These are phyloP conservation scores for Petunia axillaris DNA, from an alignment of 257 asterid genomes.

Conservation along the genomic window DNA sequence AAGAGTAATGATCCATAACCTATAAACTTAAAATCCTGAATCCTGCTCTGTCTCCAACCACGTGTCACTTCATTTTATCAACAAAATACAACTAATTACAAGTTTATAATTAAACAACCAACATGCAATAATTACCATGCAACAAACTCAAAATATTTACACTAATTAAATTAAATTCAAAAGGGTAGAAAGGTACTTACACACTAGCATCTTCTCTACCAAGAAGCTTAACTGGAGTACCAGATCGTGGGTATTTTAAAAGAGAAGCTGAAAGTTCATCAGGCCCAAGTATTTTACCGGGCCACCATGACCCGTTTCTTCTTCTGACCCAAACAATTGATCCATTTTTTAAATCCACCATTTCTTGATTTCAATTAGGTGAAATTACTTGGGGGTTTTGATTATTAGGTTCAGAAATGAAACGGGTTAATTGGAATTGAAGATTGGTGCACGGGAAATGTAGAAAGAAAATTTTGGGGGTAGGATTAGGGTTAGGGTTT, in stretches of 20 bases:
- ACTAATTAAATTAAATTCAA: not conserved
- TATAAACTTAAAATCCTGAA: too few relatives aligned
- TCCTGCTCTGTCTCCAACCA: too few relatives aligned
- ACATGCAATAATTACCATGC: not conserved
- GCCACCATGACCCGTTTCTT: slow-evolving; percentile 99
- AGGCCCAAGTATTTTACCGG: slow-evolving; percentile 90
- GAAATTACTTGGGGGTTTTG: slow-evolving; percentile 32
- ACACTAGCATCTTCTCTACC: slow-evolving; percentile 99
- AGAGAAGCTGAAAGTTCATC: slow-evolving; percentile 81
- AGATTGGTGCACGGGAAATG: slow-evolving; percentile 40
- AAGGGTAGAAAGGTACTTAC: slow-evolving; percentile 53
- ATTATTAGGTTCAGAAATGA: slow-evolving; percentile 50
- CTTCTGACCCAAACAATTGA: slow-evolving; percentile 95
- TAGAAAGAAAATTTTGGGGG: slow-evolving; percentile 38
- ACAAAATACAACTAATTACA: not conserved
- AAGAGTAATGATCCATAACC: too few relatives aligned
- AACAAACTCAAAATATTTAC: not conserved
- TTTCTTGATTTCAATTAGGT: slow-evolving; percentile 32
- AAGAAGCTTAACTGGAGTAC: slow-evolving; percentile 98
- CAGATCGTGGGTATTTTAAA: slow-evolving; percentile 87
- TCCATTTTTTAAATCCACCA: slow-evolving; percentile 83
- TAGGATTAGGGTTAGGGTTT: slow-evolving; percentile 64
- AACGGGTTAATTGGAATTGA: slow-evolving; percentile 32
- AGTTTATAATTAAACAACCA: not conserved
- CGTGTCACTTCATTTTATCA: too few relatives aligned